Evolutionary conservation across 805 yeast species (phyloP), one percentile per base, ranked within the genome.

Genomic region (Saturnispora diversa): DNA sequence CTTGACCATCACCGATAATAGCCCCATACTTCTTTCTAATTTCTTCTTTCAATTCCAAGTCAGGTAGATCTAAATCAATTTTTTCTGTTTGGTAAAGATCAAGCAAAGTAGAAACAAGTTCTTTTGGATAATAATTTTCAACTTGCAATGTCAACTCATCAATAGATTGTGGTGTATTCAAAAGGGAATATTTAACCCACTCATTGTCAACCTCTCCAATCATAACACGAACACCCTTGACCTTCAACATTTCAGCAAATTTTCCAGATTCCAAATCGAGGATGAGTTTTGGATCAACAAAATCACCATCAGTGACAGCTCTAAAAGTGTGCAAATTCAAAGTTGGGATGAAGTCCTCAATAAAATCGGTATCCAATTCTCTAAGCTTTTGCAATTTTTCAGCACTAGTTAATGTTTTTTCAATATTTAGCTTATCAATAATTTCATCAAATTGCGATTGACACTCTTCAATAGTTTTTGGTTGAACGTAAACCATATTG

Each of bases 281-380:
- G 10, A 66, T 46, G 19, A 66, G 35, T 8, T 46, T 43, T 4
- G 53, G 38, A 2, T 62, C 42, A 11, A 67, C 59, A 50, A 67
- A 64, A 38, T 63, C 52, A 30, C 54, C 58, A 46, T 66, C 71
- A 2, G 68, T 57, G 19, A 62, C 62, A 8, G 69, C 69, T 48
- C 70, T 53, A 46, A 65, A 67, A 7, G 46, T 51, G 27, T 44
- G 53, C 35, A 44, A 37, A 20, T 39, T 41, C 19, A 50, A 31
- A 19, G 44, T 42, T 16, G 53, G 52, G n/a, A 50, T 43, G 31
- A 48, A 50, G n/a, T 48, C 51, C 35, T 51, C 54, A 29, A 49
- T 40, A 37, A 47, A 44, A 61, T 39, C 31, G 4, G 35, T 36
- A 23, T 40, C 43, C n/a, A 39, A 16, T 15, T 34, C 10, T 34